phyloP scores from a whole-genome alignment of 2,329 filamentous ascomycete genomes.

The Aspergillus amoenus region DNA sequence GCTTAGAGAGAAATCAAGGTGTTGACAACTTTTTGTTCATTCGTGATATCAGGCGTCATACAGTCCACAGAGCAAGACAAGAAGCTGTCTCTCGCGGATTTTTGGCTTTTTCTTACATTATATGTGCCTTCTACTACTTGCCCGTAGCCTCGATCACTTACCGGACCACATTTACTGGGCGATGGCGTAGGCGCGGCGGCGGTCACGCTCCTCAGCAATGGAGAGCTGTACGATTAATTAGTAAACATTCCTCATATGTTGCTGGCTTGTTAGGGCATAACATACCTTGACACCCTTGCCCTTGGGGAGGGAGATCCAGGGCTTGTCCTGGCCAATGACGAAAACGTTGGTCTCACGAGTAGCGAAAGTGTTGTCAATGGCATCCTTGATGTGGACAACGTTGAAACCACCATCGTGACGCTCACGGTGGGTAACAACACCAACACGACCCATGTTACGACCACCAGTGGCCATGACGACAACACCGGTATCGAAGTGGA shows the following conservation, averaged over 20 bases:
- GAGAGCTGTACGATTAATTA: conserved; percentile 61
- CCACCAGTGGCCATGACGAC: conserved; percentile 99
- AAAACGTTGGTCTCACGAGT: conserved; percentile 99
- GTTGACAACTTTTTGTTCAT: conserved; percentile 21
- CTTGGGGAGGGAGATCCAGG: conserved; percentile 99
- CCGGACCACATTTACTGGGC: conserved; percentile 47
- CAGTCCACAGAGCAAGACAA: conserved; percentile 39
- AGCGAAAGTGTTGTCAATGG: conserved; percentile 99
- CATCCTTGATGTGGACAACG: conserved; percentile 99
- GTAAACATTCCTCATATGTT: conserved; percentile 2
- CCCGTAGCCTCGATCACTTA: conserved; percentile 25
- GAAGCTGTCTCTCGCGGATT: conserved; percentile 35
- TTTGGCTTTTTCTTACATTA: conserved; percentile 19
- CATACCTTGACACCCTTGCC: conserved; percentile 95
- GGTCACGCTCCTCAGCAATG: conserved; percentile 98
- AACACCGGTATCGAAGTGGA: conserved; percentile 97
- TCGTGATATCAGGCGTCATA: conserved; percentile 32
- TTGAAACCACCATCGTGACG: conserved; percentile 99
- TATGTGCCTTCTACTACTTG: conserved; percentile 22
- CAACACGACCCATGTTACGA: conserved; percentile 99
- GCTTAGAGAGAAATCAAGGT: conserved; percentile 25
- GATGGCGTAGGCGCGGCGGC: conserved; percentile 73
- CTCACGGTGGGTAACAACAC: conserved; percentile 99
- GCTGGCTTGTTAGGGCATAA: conserved; percentile 10
- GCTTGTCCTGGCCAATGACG: conserved; percentile 97